Base-by-base conservation (phyloP, 768 basidiomycete species). In the Lactarius tabidus region DNA sequence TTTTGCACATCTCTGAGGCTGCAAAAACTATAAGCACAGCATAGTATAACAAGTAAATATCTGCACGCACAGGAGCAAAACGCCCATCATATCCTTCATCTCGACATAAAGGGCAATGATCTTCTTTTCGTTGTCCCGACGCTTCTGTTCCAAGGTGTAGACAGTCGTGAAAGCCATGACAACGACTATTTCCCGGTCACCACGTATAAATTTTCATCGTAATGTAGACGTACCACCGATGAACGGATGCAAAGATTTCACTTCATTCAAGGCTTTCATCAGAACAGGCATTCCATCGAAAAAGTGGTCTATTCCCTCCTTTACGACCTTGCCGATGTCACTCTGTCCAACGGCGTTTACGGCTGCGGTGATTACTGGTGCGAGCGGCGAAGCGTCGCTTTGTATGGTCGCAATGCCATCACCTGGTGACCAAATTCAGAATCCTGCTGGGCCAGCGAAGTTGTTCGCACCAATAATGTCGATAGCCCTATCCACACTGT, bases 121-220 rank as follows among this genome's bases (percentile, higher is more conserved):
- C 64, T 82, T 83, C 62, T 77, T 78, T 61, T 85, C 80, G 59
- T 85, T 85, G 28, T 82, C 81, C 26, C 80, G 74, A 28, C 83
- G 74, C 3, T 79, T 80, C 60, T 80, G 61, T 57, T 84, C 82
- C 38, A 85, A 72, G 20, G 78, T 77, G 26, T 82, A 76, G 9
- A 82, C 82, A 0, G 81, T 72, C 51, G 79, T 76, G 72, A 85
- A 85, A 0, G 83, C 82, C 15, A 78, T 69, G 18, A 84, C 80
- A 29, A 78, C 82, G 54, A 82, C 84, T 77, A 26, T 8, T 28
- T 15, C 41, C 35, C 17, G 3, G 43, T 60, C 20, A 66, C 2
- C 17, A 41, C n/a, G 12, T 7, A 31, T 51, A 29, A 4, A n/a
- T 23, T n/a, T 3, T 12, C 15, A 15, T 31, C 28, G 39, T 9